Percentiles rank a stretch among this genome's conserved stretches.
These are phyloP conservation scores for Aspergillus ibericus DNA, from an alignment of 2,329 filamentous ascomycete species.

Conservation along the genomic window DNA sequence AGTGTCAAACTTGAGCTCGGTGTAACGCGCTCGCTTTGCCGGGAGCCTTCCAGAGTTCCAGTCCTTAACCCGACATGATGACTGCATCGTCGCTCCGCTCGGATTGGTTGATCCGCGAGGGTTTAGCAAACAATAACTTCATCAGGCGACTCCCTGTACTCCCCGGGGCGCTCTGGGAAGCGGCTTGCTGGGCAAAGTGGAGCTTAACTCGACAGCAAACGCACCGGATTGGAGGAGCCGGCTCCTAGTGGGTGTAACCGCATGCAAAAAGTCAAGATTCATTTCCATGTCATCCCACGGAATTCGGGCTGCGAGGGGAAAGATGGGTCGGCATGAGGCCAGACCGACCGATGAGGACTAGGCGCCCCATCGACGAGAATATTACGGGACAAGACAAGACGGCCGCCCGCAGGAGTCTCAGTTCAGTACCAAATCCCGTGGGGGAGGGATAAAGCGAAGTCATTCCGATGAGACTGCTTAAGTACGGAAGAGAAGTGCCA, in stretches of 20 bases:
- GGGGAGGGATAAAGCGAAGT: not conserved
- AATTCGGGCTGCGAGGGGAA: not conserved
- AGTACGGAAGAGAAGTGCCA: not conserved
- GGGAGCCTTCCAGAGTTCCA: not conserved
- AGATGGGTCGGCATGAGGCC: not conserved
- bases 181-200: not conserved
- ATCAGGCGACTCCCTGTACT: not conserved
- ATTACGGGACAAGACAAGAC: conserved; percentile 8
- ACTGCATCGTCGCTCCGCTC: not conserved
- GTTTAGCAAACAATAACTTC: not conserved
- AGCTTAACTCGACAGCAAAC: not conserved
- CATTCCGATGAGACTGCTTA: too few species aligned
- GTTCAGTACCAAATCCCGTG: not conserved
- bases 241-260: not conserved
- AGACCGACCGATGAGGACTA: not conserved
- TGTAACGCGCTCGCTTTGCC: not conserved
- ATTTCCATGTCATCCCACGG: not conserved
- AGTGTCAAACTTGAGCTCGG: not conserved
- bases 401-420: not conserved
- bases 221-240: not conserved
- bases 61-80: conserved; percentile 4
- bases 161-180: not conserved
- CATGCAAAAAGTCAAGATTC: not conserved
- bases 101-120: not conserved
- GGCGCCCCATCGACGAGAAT: conserved; percentile 12